Evolutionary conservation across 768 basidiomycete genomes (phyloP), one percentile per base, ranked within the genome.

Genomic region (Rhodotorula taiwanensis): DNA sequence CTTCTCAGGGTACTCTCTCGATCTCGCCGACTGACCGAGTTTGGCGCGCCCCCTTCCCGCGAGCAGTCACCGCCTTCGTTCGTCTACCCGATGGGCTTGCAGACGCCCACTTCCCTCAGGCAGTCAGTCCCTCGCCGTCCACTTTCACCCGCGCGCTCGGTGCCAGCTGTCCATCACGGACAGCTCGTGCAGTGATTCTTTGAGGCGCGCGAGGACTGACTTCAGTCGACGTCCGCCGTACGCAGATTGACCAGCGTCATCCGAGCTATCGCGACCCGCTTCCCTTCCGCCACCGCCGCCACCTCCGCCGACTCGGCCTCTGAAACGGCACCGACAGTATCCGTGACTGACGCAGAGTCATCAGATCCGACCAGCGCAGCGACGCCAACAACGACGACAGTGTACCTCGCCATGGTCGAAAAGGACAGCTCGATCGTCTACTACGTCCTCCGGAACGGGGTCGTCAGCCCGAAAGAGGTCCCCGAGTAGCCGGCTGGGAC

Each of bases 401-500:
- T 69, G 25, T 69, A 69, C 55, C 59, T 69, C 49, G 53, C 64
- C 31, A 66, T 70, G 25, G 55, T 63, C 33, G 69, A 70, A 55
- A 65, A 63, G 58, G 69, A 70, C 58, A 28, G 39, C n/a, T 63
- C 61, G 33, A 59, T 65, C 34, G 69, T 70, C 1, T 70, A 70
- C 55, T 70, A 70, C 58, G 64, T 66, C n/a, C 47, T 70, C 25
- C 36, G 43, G 20, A n/a, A 60, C 16, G 69, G 69, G 15, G 63
- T 70, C 58, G 61, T 66, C 27, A 60, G 58, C 30, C 69, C 69
- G 33, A 60, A 62, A 54, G 69, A 70, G 34, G 69, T 66, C 15
- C 69, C 69, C 4, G 69, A 65, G 43, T 69, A 39, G n/a, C n/a
- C n/a, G n/a, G n/a, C n/a, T n/a, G n/a, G n/a, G n/a, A n/a, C n/a